Percentiles rank a stretch among this genome's conserved stretches.
Evolutionary conservation across 192 early-diverging fungal genomes (phyloP).

Genomic region (Coemansia nantahalensis): DNA sequence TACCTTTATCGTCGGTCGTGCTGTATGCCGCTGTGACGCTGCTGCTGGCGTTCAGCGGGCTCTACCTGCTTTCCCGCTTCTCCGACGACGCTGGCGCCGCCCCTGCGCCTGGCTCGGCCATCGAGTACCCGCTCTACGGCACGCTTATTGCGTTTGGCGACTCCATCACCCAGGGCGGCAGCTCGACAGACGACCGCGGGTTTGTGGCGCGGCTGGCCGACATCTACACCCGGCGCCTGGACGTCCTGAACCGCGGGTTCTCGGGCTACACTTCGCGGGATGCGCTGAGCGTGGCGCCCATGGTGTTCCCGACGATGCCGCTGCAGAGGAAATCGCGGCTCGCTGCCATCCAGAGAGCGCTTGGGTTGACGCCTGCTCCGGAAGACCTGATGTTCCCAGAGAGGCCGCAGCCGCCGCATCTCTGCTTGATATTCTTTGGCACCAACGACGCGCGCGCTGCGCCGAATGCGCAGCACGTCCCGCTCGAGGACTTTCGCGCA

Average conservation of each 20-base stretch:
- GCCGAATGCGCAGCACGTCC: conserved; percentile 56
- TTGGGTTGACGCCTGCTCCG: too few species aligned
- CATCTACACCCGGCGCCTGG: conserved; percentile 65
- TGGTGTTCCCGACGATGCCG: conserved; percentile 52
- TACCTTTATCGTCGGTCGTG: too few species aligned
- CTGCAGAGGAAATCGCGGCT: too few species aligned
- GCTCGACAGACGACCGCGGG: conserved; percentile 38
- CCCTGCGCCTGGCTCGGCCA: too few species aligned
- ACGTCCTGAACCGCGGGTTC: conserved; percentile 79
- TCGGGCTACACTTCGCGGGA: conserved; percentile 73
- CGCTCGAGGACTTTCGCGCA: conserved; percentile 55
- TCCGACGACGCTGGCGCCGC: too few species aligned
- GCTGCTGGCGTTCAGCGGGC: too few species aligned
- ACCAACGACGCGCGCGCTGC: conserved; percentile 72
- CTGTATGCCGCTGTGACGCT: too few species aligned
- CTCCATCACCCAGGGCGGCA: conserved; percentile 37
- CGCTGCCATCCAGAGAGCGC: too few species aligned
- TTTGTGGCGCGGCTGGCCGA: conserved; percentile 55
- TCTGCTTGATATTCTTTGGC: conserved; percentile 69
- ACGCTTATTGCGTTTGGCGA: conserved; percentile 39
- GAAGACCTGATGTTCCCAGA: too few species aligned
- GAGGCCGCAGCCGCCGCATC: not conserved
- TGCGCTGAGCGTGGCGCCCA: conserved; percentile 54
- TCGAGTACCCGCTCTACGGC: conserved; percentile 26
- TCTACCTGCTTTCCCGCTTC: too few species aligned